Evolutionary conservation across 2,329 filamentous ascomycete species (phyloP).

Genomic region (Trichophyton benhamiae): DNA sequence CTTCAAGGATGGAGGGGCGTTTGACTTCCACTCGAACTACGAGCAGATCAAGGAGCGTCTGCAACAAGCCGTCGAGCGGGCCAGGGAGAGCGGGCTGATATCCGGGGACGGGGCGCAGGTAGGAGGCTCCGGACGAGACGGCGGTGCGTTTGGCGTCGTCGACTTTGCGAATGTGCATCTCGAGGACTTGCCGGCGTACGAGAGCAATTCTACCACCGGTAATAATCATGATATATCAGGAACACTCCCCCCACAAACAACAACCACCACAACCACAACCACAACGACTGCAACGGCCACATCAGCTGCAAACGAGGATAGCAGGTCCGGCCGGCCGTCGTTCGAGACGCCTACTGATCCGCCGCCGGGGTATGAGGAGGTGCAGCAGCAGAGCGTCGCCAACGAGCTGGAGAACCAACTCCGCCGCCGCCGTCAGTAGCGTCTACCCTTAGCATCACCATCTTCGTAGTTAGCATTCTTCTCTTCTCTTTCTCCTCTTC

Average conservation of each 20-base stretch:
- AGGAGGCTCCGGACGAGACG: conserved; percentile 25
- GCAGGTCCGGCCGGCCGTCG: not conserved
- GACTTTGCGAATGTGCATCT: conserved; percentile 57
- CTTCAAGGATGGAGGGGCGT: conserved; percentile 92
- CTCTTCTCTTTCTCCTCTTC: not conserved
- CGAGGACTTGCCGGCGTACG: conserved; percentile 81
- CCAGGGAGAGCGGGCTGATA: conserved; percentile 48
- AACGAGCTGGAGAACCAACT: conserved; percentile 56
- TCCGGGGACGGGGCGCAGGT: conserved; percentile 23
- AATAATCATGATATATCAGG: not conserved
- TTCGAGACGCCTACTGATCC: conserved; percentile 55
- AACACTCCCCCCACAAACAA: no score
- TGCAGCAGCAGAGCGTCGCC: conserved; percentile 67
- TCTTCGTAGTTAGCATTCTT: not conserved
- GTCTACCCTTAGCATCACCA: not conserved
- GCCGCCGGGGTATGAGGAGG: conserved; percentile 84
- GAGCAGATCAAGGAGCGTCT: conserved; percentile 75
- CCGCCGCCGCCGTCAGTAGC: conserved; percentile 18
- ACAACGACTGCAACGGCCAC: no score
- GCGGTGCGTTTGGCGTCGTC: conserved; percentile 34
- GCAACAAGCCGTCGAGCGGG: conserved; percentile 65
- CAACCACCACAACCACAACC: no score
- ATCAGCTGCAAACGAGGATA: not conserved
- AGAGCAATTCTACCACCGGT: conserved; percentile 35
- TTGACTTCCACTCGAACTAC: conserved; percentile 73